Conservation (phyloP, 257 asterid species). For the Solanum bulbocastanum region DNA sequence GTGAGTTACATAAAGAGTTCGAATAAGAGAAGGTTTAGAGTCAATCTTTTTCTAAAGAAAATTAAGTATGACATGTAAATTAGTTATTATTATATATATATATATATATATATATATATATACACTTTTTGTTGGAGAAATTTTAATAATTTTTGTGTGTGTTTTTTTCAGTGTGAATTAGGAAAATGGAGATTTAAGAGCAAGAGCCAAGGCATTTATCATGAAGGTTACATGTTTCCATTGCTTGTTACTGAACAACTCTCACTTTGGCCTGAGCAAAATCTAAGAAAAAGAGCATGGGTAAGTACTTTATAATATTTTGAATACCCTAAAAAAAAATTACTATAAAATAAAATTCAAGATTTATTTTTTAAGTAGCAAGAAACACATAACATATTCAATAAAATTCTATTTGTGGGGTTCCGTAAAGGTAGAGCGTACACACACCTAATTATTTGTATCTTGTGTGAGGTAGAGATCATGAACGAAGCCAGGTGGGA, state of each 20-base stretch:
- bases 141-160: background rate
- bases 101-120: background rate
- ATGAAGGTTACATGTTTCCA: constrained; percentile 68
- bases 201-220: constrained; percentile 48
- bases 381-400: background rate
- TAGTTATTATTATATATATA: background rate
- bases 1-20: no score
- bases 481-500: no score
- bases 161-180: constrained; percentile 36
- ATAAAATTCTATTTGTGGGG: background rate
- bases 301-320: constrained; percentile 8
- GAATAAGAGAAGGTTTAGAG: background rate
- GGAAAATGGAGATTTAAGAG: constrained; percentile 76
- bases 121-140: background rate
- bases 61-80: no score
- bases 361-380: background rate
- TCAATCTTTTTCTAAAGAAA: background rate
- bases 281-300: constrained; percentile 46
- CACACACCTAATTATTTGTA: background rate
- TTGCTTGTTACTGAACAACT: constrained; percentile 58
- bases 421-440: accelerated
- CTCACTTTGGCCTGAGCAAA: constrained; percentile 63
- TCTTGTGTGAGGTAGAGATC: background rate
- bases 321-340: no score
- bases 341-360: no score